A percentile compares a stretch with the other conserved stretches of the same genome.
Conservation (phyloP, 768 basidiomycete genomes). For the Auricularia sp. region DNA sequence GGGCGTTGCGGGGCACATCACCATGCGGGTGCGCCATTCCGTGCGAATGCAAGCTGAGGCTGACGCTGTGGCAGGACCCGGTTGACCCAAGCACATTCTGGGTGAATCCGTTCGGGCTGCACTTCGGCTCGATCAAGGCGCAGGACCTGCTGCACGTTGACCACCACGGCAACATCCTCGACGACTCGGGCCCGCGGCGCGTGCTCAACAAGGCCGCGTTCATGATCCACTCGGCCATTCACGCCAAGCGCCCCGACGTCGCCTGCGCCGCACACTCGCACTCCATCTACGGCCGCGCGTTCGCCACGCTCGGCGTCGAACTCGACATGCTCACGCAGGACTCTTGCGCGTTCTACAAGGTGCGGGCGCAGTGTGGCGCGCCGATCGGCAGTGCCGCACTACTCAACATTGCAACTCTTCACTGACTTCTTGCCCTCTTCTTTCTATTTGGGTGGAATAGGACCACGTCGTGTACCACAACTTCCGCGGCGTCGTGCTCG, state of each 20-base stretch:
- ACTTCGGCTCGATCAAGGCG: constrained; percentile 37
- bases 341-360: constrained; percentile 33
- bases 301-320: constrained; percentile 18
- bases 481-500: constrained; percentile 41
- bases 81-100: constrained; percentile 35
- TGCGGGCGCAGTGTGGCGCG: background rate
- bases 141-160: constrained; percentile 37
- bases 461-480: constrained; percentile 35
- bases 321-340: constrained; percentile 38
- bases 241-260: constrained; percentile 18
- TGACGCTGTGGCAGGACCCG: constrained; percentile 23
- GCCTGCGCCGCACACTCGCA: constrained; percentile 18
- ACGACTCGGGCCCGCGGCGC: constrained; percentile 24
- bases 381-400: no score
- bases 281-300: constrained; percentile 18
- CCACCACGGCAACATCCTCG: constrained; percentile 25
- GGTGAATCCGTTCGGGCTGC: constrained; percentile 40
- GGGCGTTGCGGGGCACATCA: constrained; percentile 43
- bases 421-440: no score
- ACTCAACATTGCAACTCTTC: no score
- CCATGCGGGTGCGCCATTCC: constrained; percentile 25
- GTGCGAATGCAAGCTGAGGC: background rate
- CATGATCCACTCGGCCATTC: constrained; percentile 20
- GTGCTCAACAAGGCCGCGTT: constrained; percentile 22
- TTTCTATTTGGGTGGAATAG: constrained; percentile 5